A percentile compares a stretch with the other conserved stretches of the same genome.
Evolutionary conservation across 1,139 yeast genomes (phyloP).

Genomic region (Arxiozyma telluris): DNA sequence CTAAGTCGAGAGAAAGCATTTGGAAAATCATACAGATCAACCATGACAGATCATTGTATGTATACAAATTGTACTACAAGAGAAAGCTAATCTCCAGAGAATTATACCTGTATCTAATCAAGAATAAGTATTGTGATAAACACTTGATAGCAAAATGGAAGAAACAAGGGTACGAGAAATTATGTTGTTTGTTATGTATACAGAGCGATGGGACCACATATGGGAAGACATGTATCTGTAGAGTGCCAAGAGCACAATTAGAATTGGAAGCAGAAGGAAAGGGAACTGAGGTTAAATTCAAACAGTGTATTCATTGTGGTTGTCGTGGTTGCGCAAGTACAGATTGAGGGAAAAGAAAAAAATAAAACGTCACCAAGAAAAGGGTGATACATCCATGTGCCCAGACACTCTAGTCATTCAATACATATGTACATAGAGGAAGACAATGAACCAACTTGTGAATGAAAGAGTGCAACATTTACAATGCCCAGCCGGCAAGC

Average conservation of each 20-base stretch:
- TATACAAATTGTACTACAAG: conserved; percentile 65
- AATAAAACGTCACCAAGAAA: too few relatives aligned
- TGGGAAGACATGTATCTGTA: conserved; percentile 67
- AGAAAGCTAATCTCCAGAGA: conserved; percentile 57
- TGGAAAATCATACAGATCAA: conserved; percentile 66
- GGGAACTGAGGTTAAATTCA: conserved; percentile 27
- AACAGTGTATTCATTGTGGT: conserved; percentile 79
- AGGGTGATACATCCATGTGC: too few relatives aligned
- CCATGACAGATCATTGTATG: conserved; percentile 69
- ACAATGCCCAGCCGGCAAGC: too few relatives aligned
- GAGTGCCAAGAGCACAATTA: conserved; percentile 62
- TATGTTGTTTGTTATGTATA: conserved; percentile 79
- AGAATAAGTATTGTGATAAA: conserved; percentile 59
- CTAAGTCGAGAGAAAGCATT: conserved; percentile 41
- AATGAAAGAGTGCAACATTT: too few relatives aligned
- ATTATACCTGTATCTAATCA: conserved; percentile 69
- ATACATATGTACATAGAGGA: too few relatives aligned
- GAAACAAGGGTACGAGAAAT: conserved; percentile 77
- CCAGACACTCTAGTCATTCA: too few relatives aligned
- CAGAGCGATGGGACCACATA: conserved; percentile 54
- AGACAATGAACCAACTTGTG: too few relatives aligned
- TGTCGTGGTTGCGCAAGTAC: conserved; percentile 81
- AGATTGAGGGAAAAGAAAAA: conserved; percentile 36
- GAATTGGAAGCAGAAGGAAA: conserved; percentile 31
- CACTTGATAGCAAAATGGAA: conserved; percentile 84